Evolutionary conservation across 257 asterid genomes (phyloP).

Genomic region (Jacaranda mimosifolia): DNA sequence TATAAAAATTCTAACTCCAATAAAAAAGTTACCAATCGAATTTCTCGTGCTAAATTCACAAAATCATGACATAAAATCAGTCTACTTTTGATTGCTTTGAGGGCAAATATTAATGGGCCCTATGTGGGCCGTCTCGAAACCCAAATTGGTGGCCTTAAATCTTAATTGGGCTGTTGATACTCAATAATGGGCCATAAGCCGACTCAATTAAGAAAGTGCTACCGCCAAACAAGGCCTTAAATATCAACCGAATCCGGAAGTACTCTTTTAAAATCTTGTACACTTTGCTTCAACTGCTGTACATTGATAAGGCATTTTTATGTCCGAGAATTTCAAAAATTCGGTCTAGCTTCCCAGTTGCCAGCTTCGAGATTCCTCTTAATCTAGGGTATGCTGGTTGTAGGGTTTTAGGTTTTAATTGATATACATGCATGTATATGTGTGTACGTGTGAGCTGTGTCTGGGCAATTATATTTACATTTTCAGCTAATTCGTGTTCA

Average conservation of each 20-base stretch:
- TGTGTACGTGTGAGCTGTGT: not conserved
- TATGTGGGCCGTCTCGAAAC: not conserved
- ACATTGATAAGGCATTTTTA: slow-evolving; percentile 30
- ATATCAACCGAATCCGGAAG: no score
- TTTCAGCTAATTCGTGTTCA: not conserved
- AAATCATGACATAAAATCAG: no score
- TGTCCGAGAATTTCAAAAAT: slow-evolving; percentile 39
- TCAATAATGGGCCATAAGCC: not conserved
- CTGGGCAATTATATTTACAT: not conserved
- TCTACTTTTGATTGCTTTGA: no score
- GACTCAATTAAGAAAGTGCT: not conserved
- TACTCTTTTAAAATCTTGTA: not conserved
- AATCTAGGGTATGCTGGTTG: slow-evolving; percentile 36
- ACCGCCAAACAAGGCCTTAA: slow-evolving; percentile 26
- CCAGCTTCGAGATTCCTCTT: slow-evolving; percentile 39
- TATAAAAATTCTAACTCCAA: no score
- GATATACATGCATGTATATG: not conserved
- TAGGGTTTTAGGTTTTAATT: slow-evolving; percentile 23
- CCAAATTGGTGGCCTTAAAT: not conserved
- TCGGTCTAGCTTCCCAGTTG: slow-evolving; percentile 26
- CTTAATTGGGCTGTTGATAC: not conserved
- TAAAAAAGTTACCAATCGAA: no score
- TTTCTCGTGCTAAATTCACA: no score
- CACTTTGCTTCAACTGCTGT: slow-evolving; percentile 34
- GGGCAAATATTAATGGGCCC: no score